These are phyloP conservation scores for Mucor mucedo DNA, from an alignment of 371 early-diverging fungal genomes.

Conservation along the genomic window DNA sequence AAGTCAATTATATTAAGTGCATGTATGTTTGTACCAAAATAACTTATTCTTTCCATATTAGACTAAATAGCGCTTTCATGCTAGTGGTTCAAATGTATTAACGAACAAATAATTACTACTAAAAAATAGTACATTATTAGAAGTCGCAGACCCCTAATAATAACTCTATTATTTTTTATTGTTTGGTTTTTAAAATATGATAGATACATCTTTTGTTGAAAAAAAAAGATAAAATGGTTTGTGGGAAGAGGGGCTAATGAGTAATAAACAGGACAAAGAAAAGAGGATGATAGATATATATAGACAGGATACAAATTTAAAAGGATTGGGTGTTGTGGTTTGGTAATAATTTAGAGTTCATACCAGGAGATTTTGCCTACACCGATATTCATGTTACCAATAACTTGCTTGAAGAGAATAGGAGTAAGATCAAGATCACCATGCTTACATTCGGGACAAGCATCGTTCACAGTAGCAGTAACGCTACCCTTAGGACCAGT, in stretches of 20 bases:
- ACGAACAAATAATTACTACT: too few species aligned
- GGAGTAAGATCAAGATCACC: constrained; percentile 61
- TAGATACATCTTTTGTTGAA: constrained; percentile 3
- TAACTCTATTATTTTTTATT: constrained; percentile 3
- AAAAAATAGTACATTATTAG: too few species aligned
- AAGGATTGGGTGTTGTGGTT: background rate
- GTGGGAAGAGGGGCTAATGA: too few species aligned
- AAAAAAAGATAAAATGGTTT: constrained; percentile 8
- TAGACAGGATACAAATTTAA: too few species aligned
- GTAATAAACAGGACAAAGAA: background rate
- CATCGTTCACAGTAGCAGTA: constrained; percentile 30
- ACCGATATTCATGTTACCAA: constrained; percentile 32
- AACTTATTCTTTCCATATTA: too few species aligned
- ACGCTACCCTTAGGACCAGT: constrained; percentile 28
- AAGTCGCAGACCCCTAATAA: too few species aligned
- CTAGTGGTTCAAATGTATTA: too few species aligned
- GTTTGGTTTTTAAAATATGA: constrained; percentile 1
- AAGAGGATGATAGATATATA: background rate
- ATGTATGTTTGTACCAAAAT: too few species aligned
- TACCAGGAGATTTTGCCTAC: constrained; percentile 31
- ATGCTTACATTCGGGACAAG: constrained; percentile 28
- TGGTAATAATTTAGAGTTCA: constrained; percentile 12
- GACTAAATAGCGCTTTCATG: too few species aligned
- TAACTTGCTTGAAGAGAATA: constrained; percentile 53
- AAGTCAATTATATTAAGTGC: too few species aligned